Base-by-base conservation (phyloP, 768 basidiomycete genomes). In the Boletus tomentosulus region DNA sequence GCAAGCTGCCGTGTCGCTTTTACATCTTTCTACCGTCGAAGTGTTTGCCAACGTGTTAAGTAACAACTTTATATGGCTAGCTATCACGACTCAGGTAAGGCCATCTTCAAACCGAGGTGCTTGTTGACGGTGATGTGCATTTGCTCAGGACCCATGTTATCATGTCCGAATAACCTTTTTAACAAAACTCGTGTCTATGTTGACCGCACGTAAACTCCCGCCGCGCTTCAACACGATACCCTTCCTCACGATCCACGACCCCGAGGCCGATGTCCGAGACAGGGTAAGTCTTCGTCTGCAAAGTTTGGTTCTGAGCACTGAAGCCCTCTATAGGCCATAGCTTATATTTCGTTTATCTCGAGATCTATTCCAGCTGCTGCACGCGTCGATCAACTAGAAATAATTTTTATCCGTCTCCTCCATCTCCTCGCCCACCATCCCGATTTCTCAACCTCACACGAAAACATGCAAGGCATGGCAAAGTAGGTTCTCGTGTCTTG, bases 361-460 rank as follows among this genome's bases (percentile, higher is more conserved):
- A 74, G 69, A 50, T 78, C 74, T 53, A 65, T 83, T 62, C 63
- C 74, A 16, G 56, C 64, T 84, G 87, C 73, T 13, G 62, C 81
- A 28, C 77, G 80, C 42, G 72, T 91, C 15, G 78, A 84, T n/a
- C 71, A 82, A 48, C 78, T 95, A 51, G 96, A 98, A 67, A 72
- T 87, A 51, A 82, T 87, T 2, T 89, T 98, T 61, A 81, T 95
- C 41, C 86, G 96, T 12, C 72, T 98, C 4, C 77, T 98, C 10
- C 89, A 94, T 64, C 70, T 94, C 1, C 76, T 98, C 5, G 92
- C 94, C 0, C 95, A 97, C 65, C 97, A 99, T 66, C 96, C 96
- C 4, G 97, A 99, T 70, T 95, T 93, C 62, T 78, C 77, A 19
- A 78, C 75, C 42, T 76, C 78, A 3, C 78, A 81, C 35, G 87